A percentile compares a stretch with the other conserved stretches of the same genome.
phyloP scores from a whole-genome alignment of 805 yeast genomes.

The Kazachstania bromeliacearum region DNA sequence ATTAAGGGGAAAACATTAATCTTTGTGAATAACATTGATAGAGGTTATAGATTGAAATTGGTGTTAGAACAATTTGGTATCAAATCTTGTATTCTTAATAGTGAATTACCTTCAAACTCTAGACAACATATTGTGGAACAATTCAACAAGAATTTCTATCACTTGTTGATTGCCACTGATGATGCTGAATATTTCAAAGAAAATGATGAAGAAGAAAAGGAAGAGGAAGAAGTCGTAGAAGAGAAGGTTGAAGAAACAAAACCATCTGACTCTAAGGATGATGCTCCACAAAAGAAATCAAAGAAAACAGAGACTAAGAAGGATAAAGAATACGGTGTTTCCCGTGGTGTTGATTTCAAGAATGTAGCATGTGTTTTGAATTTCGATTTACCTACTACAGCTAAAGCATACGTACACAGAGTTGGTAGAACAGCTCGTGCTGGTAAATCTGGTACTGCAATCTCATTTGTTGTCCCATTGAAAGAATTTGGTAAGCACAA shows the following conservation, averaged over 20 bases:
- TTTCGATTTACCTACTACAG: slow-evolving; percentile 85
- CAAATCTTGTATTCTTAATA: slow-evolving; percentile 75
- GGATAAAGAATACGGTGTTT: slow-evolving; percentile 82
- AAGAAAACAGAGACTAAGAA: slow-evolving; percentile 29
- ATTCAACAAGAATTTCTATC: slow-evolving; percentile 82
- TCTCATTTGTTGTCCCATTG: slow-evolving; percentile 79
- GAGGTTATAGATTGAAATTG: slow-evolving; percentile 86
- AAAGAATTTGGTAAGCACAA: slow-evolving; percentile 86
- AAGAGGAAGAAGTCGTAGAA: slow-evolving; percentile 7
- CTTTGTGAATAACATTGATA: slow-evolving; percentile 88
- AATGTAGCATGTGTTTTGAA: slow-evolving; percentile 95
- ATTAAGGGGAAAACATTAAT: slow-evolving; percentile 85
- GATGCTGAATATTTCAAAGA: slow-evolving; percentile 58
- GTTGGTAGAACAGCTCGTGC: slow-evolving; percentile 98
- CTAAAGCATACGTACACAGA: slow-evolving; percentile 85
- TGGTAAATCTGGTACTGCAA: slow-evolving; percentile 88
- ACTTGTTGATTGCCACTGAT: slow-evolving; percentile 87
- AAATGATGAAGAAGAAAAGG: slow-evolving; percentile 32
- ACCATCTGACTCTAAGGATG: slow-evolving; percentile 8
- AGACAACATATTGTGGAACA: slow-evolving; percentile 92
- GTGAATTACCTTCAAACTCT: slow-evolving; percentile 88
- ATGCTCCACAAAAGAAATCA: slow-evolving; percentile 16
- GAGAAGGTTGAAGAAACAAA: slow-evolving; percentile 13
- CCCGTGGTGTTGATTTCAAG: slow-evolving; percentile 93
- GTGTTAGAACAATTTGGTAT: slow-evolving; percentile 94